Conservation (phyloP, 208 protist genomes). For the Acanthamoeba healyi region DNA sequence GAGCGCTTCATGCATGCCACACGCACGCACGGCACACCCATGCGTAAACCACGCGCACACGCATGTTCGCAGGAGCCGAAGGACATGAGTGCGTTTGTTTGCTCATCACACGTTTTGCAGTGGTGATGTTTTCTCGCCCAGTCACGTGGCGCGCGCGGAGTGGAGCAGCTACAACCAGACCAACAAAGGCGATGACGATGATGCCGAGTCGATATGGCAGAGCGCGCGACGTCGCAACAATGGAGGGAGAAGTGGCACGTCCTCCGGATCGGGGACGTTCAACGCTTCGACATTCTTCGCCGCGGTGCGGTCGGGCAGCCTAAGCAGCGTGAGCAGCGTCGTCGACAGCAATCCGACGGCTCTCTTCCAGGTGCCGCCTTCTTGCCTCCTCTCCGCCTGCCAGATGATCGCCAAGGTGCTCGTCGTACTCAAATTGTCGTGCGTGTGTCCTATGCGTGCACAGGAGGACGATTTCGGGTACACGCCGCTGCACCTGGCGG, state of each 20-base stretch:
- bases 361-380: not conserved
- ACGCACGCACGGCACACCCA: too few relatives aligned
- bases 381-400: too few relatives aligned
- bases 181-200: not conserved
- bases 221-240: not conserved
- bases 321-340: not conserved
- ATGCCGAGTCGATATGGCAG: not conserved
- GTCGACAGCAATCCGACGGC: not conserved
- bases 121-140: too few relatives aligned
- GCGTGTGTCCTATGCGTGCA: not conserved
- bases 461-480: slow-evolving; percentile 40
- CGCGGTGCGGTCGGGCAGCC: not conserved
- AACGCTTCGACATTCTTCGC: not conserved
- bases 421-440: not conserved
- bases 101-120: too few relatives aligned
- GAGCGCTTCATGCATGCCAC: not conserved
- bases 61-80: too few relatives aligned
- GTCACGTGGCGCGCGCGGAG: not conserved
- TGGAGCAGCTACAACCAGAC: slow-evolving; percentile 23
- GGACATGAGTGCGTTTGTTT: too few relatives aligned
- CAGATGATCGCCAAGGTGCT: too few relatives aligned
- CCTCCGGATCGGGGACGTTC: not conserved
- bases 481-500: slow-evolving; percentile 9
- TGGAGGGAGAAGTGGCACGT: too few relatives aligned
- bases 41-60: too few relatives aligned